Percentiles rank a stretch among this genome's conserved stretches.
phyloP scores from a whole-genome alignment of 225 moss, liverwort and hornwort species.

The Asterella californica region DNA sequence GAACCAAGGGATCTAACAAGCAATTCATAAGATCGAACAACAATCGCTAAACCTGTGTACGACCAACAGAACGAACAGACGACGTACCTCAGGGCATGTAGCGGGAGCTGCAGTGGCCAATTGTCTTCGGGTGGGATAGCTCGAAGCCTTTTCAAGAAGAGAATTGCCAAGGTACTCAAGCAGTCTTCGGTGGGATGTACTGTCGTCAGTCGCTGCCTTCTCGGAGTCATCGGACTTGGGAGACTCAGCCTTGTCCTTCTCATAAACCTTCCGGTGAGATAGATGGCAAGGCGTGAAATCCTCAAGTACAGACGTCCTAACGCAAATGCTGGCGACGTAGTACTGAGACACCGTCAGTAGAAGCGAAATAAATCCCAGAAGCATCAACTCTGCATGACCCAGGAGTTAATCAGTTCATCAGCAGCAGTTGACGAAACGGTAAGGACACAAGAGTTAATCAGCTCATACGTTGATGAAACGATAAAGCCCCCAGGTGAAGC shows the following conservation, averaged over 20 bases:
- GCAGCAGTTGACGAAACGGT: neutral
- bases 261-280: neutral
- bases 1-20: neutral
- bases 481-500: neutral
- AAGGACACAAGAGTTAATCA: neutral
- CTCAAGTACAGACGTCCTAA: constrained; percentile 26
- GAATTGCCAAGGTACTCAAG: constrained; percentile 7
- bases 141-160: neutral
- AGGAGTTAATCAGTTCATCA: neutral
- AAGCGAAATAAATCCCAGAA: constrained; percentile 74
- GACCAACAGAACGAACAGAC: neutral
- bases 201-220: neutral
- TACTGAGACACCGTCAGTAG: constrained; percentile 48
- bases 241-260: neutral
- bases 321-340: constrained; percentile 38
- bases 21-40: too few relatives aligned
- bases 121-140: neutral
- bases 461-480: neutral
- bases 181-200: constrained; percentile 15
- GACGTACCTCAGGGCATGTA: neutral
- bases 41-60: too few relatives aligned
- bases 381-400: constrained; percentile 66
- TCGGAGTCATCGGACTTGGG: neutral
- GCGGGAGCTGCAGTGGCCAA: neutral
- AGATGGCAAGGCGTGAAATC: constrained; percentile 28